A percentile compares a stretch with the other conserved stretches of the same genome.
phyloP scores from a whole-genome alignment of 306 rosid genomes.

The Canavalia gladiata region DNA sequence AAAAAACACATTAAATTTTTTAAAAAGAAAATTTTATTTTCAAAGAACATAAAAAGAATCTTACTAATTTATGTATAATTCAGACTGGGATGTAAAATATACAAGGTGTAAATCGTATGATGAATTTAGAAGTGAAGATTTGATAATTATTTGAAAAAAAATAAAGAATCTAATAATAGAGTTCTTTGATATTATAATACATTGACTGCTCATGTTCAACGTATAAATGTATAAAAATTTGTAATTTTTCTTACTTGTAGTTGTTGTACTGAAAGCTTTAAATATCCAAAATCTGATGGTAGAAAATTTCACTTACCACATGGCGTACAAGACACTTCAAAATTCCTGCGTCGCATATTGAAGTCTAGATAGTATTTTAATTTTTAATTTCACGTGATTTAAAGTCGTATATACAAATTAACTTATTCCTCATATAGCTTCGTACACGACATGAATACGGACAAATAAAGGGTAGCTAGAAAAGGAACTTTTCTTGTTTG shows the following conservation, averaged over 20 bases:
- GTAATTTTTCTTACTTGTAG: neutral
- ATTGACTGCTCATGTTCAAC: neutral
- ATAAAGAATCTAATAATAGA: neutral
- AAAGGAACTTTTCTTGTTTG: neutral
- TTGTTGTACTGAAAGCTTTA: neutral
- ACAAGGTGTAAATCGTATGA: neutral
- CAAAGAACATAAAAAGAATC: neutral
- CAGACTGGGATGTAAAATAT: too few relatives aligned
- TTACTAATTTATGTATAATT: too few relatives aligned
- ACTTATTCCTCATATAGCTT: neutral
- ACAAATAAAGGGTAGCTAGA: neutral
- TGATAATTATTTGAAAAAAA: neutral
- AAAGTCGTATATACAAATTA: neutral
- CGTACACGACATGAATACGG: neutral
- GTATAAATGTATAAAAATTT: neutral
- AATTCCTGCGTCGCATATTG: neutral
- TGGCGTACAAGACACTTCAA: constrained; percentile 1
- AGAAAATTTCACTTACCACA: neutral
- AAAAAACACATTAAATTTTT: too few relatives aligned
- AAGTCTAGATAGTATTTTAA: neutral
- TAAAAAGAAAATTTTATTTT: too few relatives aligned
- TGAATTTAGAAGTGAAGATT: neutral
- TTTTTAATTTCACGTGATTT: neutral
- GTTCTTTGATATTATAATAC: neutral
- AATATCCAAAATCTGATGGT: neutral